These are phyloP conservation scores for Cyclostephanos tholiformis DNA, from an alignment of 108 stramenopile species.

Conservation along the genomic window DNA sequence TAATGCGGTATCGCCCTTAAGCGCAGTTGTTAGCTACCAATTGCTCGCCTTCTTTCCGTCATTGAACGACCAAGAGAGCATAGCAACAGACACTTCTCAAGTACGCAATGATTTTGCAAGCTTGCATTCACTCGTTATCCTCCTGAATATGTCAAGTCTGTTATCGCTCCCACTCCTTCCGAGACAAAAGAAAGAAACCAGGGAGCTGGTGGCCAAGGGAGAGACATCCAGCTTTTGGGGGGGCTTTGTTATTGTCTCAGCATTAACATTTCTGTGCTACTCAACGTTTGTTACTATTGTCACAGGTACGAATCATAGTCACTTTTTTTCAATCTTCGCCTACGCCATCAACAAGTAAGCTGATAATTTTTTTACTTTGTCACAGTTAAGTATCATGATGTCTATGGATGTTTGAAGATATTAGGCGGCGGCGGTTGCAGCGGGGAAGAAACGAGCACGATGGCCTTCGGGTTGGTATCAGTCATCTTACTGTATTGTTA, in stretches of 20 bases:
- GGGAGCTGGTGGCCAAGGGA: conserved; percentile 52
- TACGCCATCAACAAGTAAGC: no score
- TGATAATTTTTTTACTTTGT: no score
- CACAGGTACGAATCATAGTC: conserved; percentile 41
- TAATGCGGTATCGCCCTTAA: conserved; percentile 48
- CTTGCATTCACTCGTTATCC: conserved; percentile 32
- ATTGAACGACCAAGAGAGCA: conserved; percentile 41
- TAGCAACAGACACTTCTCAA: conserved; percentile 48
- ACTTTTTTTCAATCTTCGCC: no score
- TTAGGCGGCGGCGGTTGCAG: conserved; percentile 47
- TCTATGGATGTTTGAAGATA: conserved; percentile 46
- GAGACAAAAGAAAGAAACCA: conserved; percentile 55
- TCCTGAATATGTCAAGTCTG: conserved; percentile 46
- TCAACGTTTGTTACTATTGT: conserved; percentile 46
- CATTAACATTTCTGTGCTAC: conserved; percentile 39
- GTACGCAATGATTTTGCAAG: conserved; percentile 43
- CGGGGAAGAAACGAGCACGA: conserved; percentile 34
- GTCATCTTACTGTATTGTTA: conserved; percentile 43
- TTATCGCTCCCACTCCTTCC: conserved; percentile 49
- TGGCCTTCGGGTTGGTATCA: conserved; percentile 31
- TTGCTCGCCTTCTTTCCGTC: conserved; percentile 50
- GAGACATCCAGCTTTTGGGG: conserved; percentile 42
- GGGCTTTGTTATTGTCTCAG: conserved; percentile 27
- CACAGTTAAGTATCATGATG: conserved; percentile 45
- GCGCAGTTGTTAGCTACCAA: conserved; percentile 51